Conservation (phyloP, 306 rosid genomes). For the Acacia melanoxylon region DNA sequence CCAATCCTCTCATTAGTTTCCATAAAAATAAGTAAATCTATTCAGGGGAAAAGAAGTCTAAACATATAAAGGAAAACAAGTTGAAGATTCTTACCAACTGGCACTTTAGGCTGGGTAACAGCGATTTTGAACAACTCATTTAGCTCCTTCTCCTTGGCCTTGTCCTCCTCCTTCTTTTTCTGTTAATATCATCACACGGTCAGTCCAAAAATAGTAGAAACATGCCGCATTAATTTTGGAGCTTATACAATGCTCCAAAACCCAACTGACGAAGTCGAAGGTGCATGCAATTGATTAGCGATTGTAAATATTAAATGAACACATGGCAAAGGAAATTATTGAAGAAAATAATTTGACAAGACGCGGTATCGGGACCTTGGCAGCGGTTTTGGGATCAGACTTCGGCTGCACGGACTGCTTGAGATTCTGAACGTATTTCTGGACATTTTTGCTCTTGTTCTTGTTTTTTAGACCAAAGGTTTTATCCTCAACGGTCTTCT, state of each 20-base stretch:
- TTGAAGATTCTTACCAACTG: constrained; percentile 49
- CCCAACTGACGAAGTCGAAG: background rate
- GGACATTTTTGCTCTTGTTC: constrained; percentile 73
- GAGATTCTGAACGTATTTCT: constrained; percentile 67
- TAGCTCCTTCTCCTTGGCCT: constrained; percentile 74
- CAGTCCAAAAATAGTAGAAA: background rate
- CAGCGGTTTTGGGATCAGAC: constrained; percentile 46
- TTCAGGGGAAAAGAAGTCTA: background rate
- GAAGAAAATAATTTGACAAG: background rate
- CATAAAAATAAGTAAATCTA: constrained; percentile 12
- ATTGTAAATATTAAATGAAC: background rate
- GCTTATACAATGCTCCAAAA: background rate
- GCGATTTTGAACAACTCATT: constrained; percentile 74
- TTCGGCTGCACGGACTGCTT: constrained; percentile 63
- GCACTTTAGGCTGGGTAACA: constrained; percentile 74
- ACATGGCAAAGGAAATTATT: background rate
- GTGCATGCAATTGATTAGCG: background rate
- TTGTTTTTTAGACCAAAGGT: constrained; percentile 76
- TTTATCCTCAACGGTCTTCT: constrained; percentile 80
- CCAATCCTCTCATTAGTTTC: constrained; percentile 28
- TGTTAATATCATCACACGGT: constrained; percentile 29
- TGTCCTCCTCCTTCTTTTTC: constrained; percentile 84
- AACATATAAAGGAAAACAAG: background rate
- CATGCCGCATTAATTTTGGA: background rate
- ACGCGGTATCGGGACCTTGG: constrained; percentile 41